Percentiles rank a stretch among this genome's conserved stretches.
phyloP scores from a whole-genome alignment of 768 basidiomycete genomes.

The Leccinum broughii region DNA sequence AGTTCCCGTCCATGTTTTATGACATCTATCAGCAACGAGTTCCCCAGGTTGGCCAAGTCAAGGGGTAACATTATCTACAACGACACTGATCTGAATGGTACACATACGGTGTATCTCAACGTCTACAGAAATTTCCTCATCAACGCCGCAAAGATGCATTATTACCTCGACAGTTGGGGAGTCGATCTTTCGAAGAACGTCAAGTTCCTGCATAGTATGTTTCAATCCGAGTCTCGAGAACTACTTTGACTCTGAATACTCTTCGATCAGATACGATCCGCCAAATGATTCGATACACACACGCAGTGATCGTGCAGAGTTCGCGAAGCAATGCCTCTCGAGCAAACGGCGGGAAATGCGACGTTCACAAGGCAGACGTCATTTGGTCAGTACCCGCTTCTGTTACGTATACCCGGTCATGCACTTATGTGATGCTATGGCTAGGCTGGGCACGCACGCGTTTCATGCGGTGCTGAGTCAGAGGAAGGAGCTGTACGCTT shows the following conservation, averaged over 20 bases:
- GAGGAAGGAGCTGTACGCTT: conserved; percentile 50
- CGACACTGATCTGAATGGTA: conserved; percentile 69
- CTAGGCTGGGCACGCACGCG: conserved; percentile 80
- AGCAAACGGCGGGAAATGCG: conserved; percentile 39
- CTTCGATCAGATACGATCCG: conserved; percentile 55
- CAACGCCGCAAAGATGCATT: conserved; percentile 83
- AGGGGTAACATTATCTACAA: conserved; percentile 80
- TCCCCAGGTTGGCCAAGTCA: conserved; percentile 62
- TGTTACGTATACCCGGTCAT: not conserved
- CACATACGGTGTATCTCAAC: conserved; percentile 67
- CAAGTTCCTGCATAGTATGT: conserved; percentile 58
- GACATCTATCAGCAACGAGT: conserved; percentile 7
- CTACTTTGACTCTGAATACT: not conserved
- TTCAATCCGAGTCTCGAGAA: not conserved
- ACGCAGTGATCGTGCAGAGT: conserved; percentile 51
- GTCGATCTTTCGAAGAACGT: conserved; percentile 42
- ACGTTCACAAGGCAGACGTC: conserved; percentile 50
- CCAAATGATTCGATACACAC: conserved; percentile 59
- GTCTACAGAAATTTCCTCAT: conserved; percentile 85
- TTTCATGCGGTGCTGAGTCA: conserved; percentile 65
- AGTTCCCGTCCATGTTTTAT: conserved; percentile 23
- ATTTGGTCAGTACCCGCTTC: conserved; percentile 53
- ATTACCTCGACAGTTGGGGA: conserved; percentile 70
- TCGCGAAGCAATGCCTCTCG: conserved; percentile 41
- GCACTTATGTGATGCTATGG: conserved; percentile 4